Base-by-base conservation (phyloP, 2,329 filamentous ascomycete genomes). In the Fusarium sp. region DNA sequence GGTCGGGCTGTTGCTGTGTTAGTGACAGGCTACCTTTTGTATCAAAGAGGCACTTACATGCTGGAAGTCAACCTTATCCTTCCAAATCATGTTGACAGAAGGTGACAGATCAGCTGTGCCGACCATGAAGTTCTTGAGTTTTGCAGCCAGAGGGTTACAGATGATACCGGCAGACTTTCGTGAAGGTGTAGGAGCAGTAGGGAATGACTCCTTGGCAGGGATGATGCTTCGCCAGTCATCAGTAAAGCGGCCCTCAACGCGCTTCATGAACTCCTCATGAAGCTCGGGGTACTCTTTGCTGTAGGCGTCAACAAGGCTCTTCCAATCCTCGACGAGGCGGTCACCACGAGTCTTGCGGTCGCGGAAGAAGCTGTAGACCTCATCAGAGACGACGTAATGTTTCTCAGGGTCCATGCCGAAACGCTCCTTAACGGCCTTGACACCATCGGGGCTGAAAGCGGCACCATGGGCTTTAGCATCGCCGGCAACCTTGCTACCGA, bases 381-480 rank as follows among this genome's bases (percentile, higher is more conserved):
- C 79, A 29, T 88, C 82, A 2, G 80, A 74, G 7, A 83, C 68
- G 18, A 81, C 76, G 56, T 81, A 83, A 53, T 81, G 75, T 65
- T 80, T 44, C 72, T 84, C 57, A 75, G 79, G 78, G 70, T 80
- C 75, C 72, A 81, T 78, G n/a, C 77, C 78, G 44, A 80, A 80
- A 44, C 65, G 62, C 45, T 72, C 64, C 72, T 82, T 82, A 62
- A 82, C 78, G 36, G 61, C 75, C 35, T 82, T 84, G 4, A 91
- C 85, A 56, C 88, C 86, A 3, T 86, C 83, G 3, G 81, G 78
- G 10, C 87, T 88, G 44, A 89, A 87, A 3, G 89, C 87, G 15
- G 85, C 88, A 27, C 88, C 88, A 68, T 91, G 89, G 2, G 88
- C 86, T 25, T 84, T 84, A 7, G 88, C 87, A 18, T 86, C 79